These are phyloP conservation scores for Ceratocystis harringtonii DNA, from an alignment of 2,329 filamentous ascomycete species.

Conservation along the genomic window DNA sequence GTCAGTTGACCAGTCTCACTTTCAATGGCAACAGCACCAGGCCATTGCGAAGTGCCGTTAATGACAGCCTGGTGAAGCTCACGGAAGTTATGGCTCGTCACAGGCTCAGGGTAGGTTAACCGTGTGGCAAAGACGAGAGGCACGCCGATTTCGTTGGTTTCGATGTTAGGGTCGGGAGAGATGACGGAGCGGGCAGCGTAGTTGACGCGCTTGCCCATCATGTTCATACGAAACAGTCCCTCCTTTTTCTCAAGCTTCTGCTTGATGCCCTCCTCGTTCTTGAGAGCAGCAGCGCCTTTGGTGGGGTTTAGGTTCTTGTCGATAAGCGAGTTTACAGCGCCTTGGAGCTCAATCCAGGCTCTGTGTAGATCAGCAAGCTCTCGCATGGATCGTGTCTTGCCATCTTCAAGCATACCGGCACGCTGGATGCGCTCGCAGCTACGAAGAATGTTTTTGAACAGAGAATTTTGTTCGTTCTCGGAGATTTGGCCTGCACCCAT, in stretches of 20 bases:
- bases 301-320: slow-evolving; percentile 78
- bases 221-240: slow-evolving; percentile 94
- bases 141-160: slow-evolving; percentile 97
- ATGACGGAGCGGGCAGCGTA: slow-evolving; percentile 96
- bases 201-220: slow-evolving; percentile 99
- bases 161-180: slow-evolving; percentile 94
- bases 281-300: slow-evolving; percentile 59
- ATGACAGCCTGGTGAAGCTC: slow-evolving; percentile 93
- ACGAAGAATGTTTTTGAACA: slow-evolving; percentile 74
- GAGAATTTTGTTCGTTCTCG: slow-evolving; percentile 74
- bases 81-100: slow-evolving; percentile 92
- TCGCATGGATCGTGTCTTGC: slow-evolving; percentile 4
- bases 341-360: slow-evolving; percentile 71
- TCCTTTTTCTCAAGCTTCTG: slow-evolving; percentile 98
- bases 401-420: slow-evolving; percentile 7
- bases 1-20: slow-evolving; percentile 89
- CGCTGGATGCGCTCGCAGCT: slow-evolving; percentile 41
- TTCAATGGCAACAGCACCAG: slow-evolving; percentile 84
- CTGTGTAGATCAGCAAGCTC: slow-evolving; percentile 70
- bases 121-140: slow-evolving; percentile 96
- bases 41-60: slow-evolving; percentile 87
- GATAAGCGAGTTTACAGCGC: slow-evolving; percentile 81
- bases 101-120: slow-evolving; percentile 89
- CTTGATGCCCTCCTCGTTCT: slow-evolving; percentile 87
- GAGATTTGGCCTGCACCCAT: slow-evolving; percentile 69